phyloP scores from a whole-genome alignment of 2,329 filamentous ascomycete species.

The Alternaria rosae region DNA sequence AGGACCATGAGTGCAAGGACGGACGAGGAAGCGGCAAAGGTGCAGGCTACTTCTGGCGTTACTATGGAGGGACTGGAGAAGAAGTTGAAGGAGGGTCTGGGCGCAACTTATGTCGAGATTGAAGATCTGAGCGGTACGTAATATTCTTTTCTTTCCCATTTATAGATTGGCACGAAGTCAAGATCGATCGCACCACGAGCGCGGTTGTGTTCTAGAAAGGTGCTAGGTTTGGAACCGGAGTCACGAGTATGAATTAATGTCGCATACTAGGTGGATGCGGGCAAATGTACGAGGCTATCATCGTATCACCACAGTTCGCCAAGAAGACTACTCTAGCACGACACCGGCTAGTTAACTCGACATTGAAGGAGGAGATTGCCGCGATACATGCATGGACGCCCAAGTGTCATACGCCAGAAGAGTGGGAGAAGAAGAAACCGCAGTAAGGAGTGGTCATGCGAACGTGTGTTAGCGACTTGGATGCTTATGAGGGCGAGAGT shows the following conservation, averaged over 20 bases:
- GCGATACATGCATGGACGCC: conserved; percentile 94
- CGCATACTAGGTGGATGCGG: conserved; percentile 68
- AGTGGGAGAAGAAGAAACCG: conserved; percentile 76
- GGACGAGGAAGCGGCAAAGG: conserved; percentile 58
- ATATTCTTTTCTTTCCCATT: background rate
- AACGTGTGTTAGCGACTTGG: background rate
- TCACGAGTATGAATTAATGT: conserved; percentile 23
- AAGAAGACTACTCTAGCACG: conserved; percentile 76
- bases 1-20: conserved; percentile 54
- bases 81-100: conserved; percentile 73
- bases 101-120: conserved; percentile 82
- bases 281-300: conserved; percentile 73
- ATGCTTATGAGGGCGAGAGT: background rate
- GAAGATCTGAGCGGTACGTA: conserved; percentile 86
- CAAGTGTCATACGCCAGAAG: conserved; percentile 89
- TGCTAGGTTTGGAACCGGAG: background rate
- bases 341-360: conserved; percentile 84
- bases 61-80: conserved; percentile 75
- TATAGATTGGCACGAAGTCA: background rate
- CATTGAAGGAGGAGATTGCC: conserved; percentile 86
- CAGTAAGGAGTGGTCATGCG: conserved; percentile 23
- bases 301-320: conserved; percentile 63
- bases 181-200: too few relatives aligned
- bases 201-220: background rate
- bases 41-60: conserved; percentile 65